These are phyloP conservation scores for Aureobasidium musti DNA, from an alignment of 2,329 filamentous ascomycete species.

Conservation along the genomic window DNA sequence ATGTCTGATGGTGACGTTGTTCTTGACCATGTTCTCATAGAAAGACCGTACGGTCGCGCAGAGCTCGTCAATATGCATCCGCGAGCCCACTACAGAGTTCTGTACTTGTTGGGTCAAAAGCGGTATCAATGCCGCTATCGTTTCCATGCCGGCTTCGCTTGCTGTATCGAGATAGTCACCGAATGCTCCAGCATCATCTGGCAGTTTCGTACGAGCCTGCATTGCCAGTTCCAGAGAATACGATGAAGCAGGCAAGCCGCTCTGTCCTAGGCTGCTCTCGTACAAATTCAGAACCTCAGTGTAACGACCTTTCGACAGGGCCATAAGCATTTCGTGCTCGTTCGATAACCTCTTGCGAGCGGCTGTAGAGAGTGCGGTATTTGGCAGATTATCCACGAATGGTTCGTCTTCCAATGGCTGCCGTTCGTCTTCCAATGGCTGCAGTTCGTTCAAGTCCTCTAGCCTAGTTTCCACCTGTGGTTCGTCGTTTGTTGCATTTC, in stretches of 20 bases:
- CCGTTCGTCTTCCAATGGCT: not conserved
- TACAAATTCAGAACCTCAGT: constrained; percentile 37
- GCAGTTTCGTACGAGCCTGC: constrained; percentile 33
- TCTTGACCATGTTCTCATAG: constrained; percentile 39
- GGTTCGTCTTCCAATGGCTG: not conserved
- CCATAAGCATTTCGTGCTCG: constrained; percentile 36
- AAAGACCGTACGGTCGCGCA: constrained; percentile 36
- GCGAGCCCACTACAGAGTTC: constrained; percentile 28
- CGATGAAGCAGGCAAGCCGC: constrained; percentile 36
- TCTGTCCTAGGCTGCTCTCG: constrained; percentile 31
- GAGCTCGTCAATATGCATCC: constrained; percentile 30
- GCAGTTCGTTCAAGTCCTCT: not conserved
- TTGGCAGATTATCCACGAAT: not conserved
- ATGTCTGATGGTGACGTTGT: constrained; percentile 36
- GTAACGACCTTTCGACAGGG: constrained; percentile 34
- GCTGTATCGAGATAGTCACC: constrained; percentile 35
- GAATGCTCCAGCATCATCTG: constrained; percentile 31
- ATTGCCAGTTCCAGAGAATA: constrained; percentile 38
- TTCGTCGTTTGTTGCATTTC: not conserved
- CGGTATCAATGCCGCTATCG: constrained; percentile 35
- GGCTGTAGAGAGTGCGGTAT: not conserved
- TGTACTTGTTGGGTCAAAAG: constrained; percentile 38
- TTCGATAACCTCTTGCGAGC: not conserved
- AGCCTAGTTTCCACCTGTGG: not conserved
- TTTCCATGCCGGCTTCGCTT: constrained; percentile 38